Evolutionary conservation across 306 rosid genomes (phyloP), one percentile per base, ranked within the genome.

Genomic region (Prunus mira): DNA sequence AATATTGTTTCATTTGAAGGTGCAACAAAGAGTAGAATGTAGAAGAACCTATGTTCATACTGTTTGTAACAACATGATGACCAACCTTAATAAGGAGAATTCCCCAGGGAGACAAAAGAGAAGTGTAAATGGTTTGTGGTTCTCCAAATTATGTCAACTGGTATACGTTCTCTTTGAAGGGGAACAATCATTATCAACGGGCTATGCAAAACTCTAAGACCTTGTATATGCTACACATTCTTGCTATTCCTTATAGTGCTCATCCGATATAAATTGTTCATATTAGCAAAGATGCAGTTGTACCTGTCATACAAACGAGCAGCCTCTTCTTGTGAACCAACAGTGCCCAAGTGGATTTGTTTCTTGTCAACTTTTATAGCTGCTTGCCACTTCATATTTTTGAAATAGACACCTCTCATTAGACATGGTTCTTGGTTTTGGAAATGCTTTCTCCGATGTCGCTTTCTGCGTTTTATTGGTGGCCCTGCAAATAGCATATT

Each of bases 311-410:
- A 94, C 76, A 94, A 86, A 76, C 49, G 97, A 57, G 93, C 97
- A 78, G 98, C 97, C 85, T 89, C 98, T 85, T 90, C 91, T 90
- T 94, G 96, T n/a, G 96, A 92, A 73, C 89, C 89, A 43, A 92
- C 92, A 69, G 97, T 94, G 25, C 98, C 97, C 66, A 95, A 84
- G 83, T 95, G 98, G 65, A 95, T 95, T 87, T 92, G 98, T 86
- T 92, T 95, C 88, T 95, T 95, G 85, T 92, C 97, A 22, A 95
- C 98, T 78, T 95, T 95, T 45, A 95, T 95, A 6, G 98, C 97
- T 24, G 98, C 97, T 63, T 95, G 97, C 98, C 98, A 95, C 83
- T 92, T 95, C 97, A 95, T 90, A 79, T 95, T 92, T 68, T 90
- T 95, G 81, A 88, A 95, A 79, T 95, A 92, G 62, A 95, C 98